phyloP scores from a whole-genome alignment of 495 filamentous ascomycete genomes.

The Penicillium mononematosum region DNA sequence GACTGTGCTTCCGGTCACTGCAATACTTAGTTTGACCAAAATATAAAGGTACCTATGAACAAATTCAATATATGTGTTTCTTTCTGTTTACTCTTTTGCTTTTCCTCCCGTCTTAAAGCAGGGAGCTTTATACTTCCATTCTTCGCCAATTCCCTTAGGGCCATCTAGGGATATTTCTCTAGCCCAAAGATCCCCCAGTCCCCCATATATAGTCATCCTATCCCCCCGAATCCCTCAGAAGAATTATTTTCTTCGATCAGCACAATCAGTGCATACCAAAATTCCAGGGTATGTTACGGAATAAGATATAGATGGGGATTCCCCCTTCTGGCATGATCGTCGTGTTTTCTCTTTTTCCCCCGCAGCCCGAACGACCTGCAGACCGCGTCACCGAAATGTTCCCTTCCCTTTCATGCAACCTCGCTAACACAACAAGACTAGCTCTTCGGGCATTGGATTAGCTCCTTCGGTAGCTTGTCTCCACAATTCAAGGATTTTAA shows the following conservation, averaged over 20 bases:
- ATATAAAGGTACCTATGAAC: conserved; percentile 4
- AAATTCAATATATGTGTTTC: no score
- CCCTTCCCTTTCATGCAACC: conserved; percentile 20
- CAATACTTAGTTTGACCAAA: not conserved
- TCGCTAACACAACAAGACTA: conserved; percentile 21
- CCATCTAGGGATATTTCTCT: conserved; percentile 18
- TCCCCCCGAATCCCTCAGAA: conserved; percentile 6
- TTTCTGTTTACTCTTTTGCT: conserved; percentile 3
- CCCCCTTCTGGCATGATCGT: conserved; percentile 32
- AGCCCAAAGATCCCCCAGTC: conserved; percentile 1
- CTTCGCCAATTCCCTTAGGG: conserved; percentile 8
- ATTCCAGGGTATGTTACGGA: conserved; percentile 25
- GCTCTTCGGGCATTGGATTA: conserved; percentile 13
- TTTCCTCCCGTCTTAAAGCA: conserved; percentile 16
- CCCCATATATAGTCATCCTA: conserved; percentile 10
- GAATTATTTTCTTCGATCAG: conserved; percentile 1
- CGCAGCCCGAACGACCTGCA: conserved; percentile 25
- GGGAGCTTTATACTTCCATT: conserved; percentile 12
- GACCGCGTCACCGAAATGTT: conserved; percentile 37
- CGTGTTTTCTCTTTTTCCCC: conserved; percentile 20
- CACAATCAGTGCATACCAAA: conserved; percentile 17
- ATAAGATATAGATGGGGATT: conserved; percentile 13
- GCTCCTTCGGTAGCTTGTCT: conserved; percentile 6
- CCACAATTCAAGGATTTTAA: conserved; percentile 9
- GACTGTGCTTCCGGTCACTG: not conserved